phyloP scores from a whole-genome alignment of 176 grass and related monocot species.

The Aegilops umbellulata region DNA sequence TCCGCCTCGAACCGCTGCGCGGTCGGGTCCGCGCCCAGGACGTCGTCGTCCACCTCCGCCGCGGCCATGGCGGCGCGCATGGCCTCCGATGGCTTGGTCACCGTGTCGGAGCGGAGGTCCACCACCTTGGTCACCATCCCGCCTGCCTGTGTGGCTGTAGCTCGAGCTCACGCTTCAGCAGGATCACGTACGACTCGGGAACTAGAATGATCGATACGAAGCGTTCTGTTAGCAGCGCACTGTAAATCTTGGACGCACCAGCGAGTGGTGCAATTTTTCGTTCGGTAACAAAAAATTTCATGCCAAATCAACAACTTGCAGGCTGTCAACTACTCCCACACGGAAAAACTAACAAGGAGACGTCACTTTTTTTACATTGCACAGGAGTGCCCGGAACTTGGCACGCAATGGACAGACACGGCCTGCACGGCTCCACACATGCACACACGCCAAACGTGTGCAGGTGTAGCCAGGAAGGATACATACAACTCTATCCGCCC shows the following conservation, averaged over 20 bases:
- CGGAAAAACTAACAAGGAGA: not conserved
- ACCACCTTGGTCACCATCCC: constrained; percentile 73
- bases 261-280: too few species aligned
- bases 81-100: constrained; percentile 75
- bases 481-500: constrained; percentile 16
- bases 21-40: constrained; percentile 75
- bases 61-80: constrained; percentile 91
- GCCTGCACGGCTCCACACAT: not conserved
- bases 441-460: not conserved
- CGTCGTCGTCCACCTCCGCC: constrained; percentile 90
- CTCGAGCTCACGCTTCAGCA: not conserved
- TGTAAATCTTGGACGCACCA: too few species aligned
- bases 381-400: not conserved
- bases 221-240: too few species aligned
- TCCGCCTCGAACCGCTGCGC: constrained; percentile 59
- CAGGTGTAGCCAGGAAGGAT: not conserved
- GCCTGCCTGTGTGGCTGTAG: not conserved
- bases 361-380: not conserved
- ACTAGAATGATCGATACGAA: not conserved
- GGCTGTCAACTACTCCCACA: not conserved
- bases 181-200: not conserved
- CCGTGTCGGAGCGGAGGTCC: constrained; percentile 92
- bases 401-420: too few species aligned
- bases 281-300: too few species aligned
- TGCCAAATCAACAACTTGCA: too few species aligned